Evolutionary conservation across 1,139 yeast species (phyloP), one percentile per base, ranked within the genome.

Genomic region (Magnusiomyces fungicola): DNA sequence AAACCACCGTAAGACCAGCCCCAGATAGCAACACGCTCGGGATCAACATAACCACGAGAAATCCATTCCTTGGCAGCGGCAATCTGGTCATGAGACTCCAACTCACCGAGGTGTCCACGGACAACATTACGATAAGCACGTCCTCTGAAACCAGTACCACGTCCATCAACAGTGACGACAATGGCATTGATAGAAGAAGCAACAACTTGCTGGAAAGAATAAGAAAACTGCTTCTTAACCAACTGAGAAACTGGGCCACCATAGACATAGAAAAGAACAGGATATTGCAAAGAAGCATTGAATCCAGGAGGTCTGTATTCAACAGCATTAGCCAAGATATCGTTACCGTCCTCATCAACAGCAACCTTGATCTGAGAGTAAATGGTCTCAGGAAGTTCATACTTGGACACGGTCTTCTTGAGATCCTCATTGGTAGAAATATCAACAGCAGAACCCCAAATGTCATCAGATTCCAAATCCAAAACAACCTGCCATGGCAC

Each of bases 1-100:
- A 80, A 87, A 0, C 95, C 95, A 46, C 95, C 95, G 61, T 85
- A 87, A 3, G 90, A 81, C 95, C 95, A 87, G n/a, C 95, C 95
- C 95, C 98, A 94, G 45, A 87, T 74, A 0, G 96, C 96, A n/a
- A 87, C 80, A 47, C 71, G 74, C 2, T 76, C 74, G 21, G 66
- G 61, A 60, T 87, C 83, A 29, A 92, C 76, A 56, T 79, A 78
- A 0, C 70, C 67, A 47, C 70, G 65, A 16, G 69, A 58, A 18
- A 88, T 75, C 70, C 83, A 87, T 43, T 73, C 72, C 49, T 80
- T 72, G 0, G 88, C 81, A 0, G 86, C 81, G 1, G 76, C 73
- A 3, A 80, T 76, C 34, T 92, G 76, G 65, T 92, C 99, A 43
- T 83, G 71, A 3, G 96, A 85, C 64, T 92, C 99, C 83, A 87